Evolutionary conservation across 2,329 filamentous ascomycete species (phyloP), one percentile per base, ranked within the genome.

Genomic region (Aureobasidium sp.): DNA sequence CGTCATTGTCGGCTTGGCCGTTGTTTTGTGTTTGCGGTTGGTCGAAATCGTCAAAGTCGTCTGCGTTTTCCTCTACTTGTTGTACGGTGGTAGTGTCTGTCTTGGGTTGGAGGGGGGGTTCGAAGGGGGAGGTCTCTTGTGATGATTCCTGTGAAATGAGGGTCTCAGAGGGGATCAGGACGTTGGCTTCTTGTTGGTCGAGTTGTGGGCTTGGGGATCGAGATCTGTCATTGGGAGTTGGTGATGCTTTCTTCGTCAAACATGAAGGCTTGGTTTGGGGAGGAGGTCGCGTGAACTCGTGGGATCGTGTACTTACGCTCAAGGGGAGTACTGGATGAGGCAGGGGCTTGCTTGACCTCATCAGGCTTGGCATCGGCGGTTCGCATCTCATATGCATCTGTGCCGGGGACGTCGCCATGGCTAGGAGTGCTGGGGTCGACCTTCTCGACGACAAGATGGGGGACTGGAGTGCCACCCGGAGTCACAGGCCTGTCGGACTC

Each of bases 191-290:
- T 35, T 42, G 29, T 45, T 61, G 58, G 42, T 61, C 58, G 47
- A 45, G 19, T 22, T 22, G 14, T 52, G 58, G 62, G 62, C 59
- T 63, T 61, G 39, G 33, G 64, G 62, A 59, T 64, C 58, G 64
- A 66, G 77, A 79, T 77, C 81, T 83, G 75, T 74, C 59, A 73
- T 75, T 73, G 71, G 70, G 75, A 68, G 78, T 80, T 79, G 80
- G 78, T 76, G 78, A 81, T 75, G 78, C 82, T 84, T 82, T 77
- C 78, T 79, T 78, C 76, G 82, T 85, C 82, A 85, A 83, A 82
- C 72, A 62, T 53, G 56, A 61, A 57, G 57, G 54, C 64, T 60
- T 49, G 57, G 33, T 49, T 62, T 58, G 61, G 61, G 33, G 45
- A 45, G 33, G 42, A 45, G 53, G 60, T 60, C 53, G 47, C 35